Conservation (phyloP, 768 basidiomycete genomes). For the Leccinum barrowsii region DNA sequence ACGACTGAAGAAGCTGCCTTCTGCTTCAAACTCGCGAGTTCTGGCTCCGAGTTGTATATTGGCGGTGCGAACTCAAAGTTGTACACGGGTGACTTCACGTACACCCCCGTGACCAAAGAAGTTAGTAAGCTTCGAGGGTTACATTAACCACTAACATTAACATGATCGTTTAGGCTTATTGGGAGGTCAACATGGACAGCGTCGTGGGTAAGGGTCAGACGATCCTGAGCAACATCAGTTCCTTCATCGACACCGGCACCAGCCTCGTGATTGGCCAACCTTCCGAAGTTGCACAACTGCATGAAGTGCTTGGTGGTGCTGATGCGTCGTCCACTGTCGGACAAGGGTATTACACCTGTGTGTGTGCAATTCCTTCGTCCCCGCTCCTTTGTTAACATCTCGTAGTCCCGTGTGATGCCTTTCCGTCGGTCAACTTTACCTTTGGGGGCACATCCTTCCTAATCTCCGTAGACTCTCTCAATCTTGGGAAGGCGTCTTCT, state of each 20-base stretch:
- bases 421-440: background rate
- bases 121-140: constrained; percentile 5
- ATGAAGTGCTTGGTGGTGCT: constrained; percentile 23
- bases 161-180: constrained; percentile 10
- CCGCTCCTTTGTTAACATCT: background rate
- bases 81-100: constrained; percentile 45
- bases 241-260: constrained; percentile 23
- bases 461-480: background rate
- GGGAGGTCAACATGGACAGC: constrained; percentile 17
- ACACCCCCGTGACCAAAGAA: constrained; percentile 9
- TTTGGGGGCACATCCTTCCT: background rate
- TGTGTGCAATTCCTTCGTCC: background rate
- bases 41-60: constrained; percentile 45
- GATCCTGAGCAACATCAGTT: constrained; percentile 5
- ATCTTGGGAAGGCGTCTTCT: background rate
- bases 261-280: constrained; percentile 10
- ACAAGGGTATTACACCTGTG: constrained; percentile 32
- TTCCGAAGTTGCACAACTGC: constrained; percentile 16
- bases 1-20: constrained; percentile 35
- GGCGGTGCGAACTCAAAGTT: constrained; percentile 45
- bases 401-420: background rate
- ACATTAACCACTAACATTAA: background rate
- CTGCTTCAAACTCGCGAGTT: constrained; percentile 43
- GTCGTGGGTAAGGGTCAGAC: background rate
- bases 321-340: constrained; percentile 17